Percentiles rank a stretch among this genome's conserved stretches.
Evolutionary conservation across 768 basidiomycete genomes (phyloP).

Genomic region (Phylloporus sp.): DNA sequence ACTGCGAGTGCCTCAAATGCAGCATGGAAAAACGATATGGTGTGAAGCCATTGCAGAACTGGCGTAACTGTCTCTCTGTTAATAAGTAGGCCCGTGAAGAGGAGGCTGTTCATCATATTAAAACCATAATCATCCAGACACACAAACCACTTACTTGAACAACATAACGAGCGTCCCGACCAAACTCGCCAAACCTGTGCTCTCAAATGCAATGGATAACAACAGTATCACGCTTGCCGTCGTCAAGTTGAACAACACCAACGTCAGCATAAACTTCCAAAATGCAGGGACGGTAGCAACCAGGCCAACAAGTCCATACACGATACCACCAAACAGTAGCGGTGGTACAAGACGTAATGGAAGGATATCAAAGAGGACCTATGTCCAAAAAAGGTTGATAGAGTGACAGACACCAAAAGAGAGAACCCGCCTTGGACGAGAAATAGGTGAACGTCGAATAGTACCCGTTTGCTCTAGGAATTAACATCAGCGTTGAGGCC

Average conservation of each 20-base stretch:
- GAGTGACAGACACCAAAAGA: background rate
- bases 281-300: constrained; percentile 86
- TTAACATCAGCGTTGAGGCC: background rate
- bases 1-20: constrained; percentile 98
- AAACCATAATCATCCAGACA: constrained; percentile 1
- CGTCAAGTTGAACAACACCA: constrained; percentile 95
- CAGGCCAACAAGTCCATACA: constrained; percentile 92
- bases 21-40: constrained; percentile 96
- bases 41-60: constrained; percentile 81
- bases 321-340: constrained; percentile 91
- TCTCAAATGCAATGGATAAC: constrained; percentile 85
- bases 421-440: constrained; percentile 68
- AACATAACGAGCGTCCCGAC: constrained; percentile 96
- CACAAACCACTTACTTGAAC: constrained; percentile 74
- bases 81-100: constrained; percentile 94
- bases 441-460: constrained; percentile 98
- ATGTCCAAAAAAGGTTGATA: background rate
- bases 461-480: constrained; percentile 86
- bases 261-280: constrained; percentile 97
- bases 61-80: constrained; percentile 82
- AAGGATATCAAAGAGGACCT: constrained; percentile 95
- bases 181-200: constrained; percentile 84
- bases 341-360: constrained; percentile 94
- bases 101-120: constrained; percentile 49
- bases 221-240: constrained; percentile 90